phyloP scores from a whole-genome alignment of 371 early-diverging fungal species.

The Enterocytospora artemiae region DNA sequence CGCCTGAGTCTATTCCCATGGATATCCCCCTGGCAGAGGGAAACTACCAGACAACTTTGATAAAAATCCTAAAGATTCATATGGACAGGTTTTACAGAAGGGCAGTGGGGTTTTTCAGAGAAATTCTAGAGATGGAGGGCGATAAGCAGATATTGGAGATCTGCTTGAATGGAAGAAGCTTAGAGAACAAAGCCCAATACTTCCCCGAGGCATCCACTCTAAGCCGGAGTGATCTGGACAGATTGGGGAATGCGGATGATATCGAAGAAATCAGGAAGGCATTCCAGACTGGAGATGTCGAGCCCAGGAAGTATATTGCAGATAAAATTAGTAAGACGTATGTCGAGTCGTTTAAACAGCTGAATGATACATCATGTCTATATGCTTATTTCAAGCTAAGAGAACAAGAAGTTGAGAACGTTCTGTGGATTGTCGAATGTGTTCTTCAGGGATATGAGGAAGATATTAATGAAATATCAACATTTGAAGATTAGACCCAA shows the following conservation, averaged over 20 bases:
- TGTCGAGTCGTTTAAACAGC: conserved; percentile 44
- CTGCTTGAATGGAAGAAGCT: conserved; percentile 28
- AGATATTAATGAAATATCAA: conserved; percentile 30
- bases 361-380: conserved; percentile 47
- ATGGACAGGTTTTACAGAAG: conserved; percentile 5
- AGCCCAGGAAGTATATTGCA: conserved; percentile 17
- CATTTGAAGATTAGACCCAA: conserved; percentile 7
- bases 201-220: conserved; percentile 39
- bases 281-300: conserved; percentile 17
- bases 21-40: too few relatives aligned
- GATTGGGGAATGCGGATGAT: conserved; percentile 19
- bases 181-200: conserved; percentile 28
- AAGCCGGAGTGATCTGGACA: conserved; percentile 10
- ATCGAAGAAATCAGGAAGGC: conserved; percentile 47
- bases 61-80: conserved; percentile 12
- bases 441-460: conserved; percentile 88
- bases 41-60: conserved; percentile 37
- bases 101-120: conserved; percentile 24
- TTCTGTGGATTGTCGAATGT: conserved; percentile 97
- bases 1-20: neutral
- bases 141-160: conserved; percentile 54
- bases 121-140: conserved; percentile 49
- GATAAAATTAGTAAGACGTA: conserved; percentile 40
- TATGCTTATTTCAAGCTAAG: conserved; percentile 86
- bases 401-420: conserved; percentile 95